Conservation (phyloP, 1,284 basidiomycete species). For the Pseudozyma tsukubaensis region DNA sequence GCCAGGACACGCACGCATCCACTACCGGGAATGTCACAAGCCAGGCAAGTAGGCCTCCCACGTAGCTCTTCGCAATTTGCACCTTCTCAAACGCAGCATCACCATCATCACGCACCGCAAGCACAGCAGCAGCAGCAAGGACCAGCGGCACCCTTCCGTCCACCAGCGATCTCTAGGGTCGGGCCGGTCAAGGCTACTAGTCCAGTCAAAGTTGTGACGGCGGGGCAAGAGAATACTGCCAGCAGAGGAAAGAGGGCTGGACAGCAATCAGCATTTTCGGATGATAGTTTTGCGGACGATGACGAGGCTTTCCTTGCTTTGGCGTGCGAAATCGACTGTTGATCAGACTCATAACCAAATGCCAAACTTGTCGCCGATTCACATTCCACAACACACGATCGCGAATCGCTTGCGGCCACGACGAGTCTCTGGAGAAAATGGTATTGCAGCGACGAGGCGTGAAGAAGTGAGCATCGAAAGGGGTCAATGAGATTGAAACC, state of each 20-base stretch:
- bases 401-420: too few relatives aligned
- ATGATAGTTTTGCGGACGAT: constrained; percentile 48
- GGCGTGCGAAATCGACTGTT: constrained; percentile 45
- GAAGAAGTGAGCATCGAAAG: constrained; percentile 1
- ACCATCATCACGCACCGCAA: background rate
- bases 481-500: background rate
- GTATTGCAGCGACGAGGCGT: too few relatives aligned
- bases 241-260: background rate
- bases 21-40: constrained; percentile 39
- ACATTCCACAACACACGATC: too few relatives aligned
- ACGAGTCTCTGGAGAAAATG: too few relatives aligned
- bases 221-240: background rate
- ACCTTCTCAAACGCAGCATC: constrained; percentile 11
- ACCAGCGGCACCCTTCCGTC: constrained; percentile 41
- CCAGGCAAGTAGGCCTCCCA: constrained; percentile 37
- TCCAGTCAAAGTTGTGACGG: background rate
- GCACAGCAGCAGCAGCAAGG: background rate
- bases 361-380: too few relatives aligned
- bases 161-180: constrained; percentile 22
- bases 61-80: constrained; percentile 33
- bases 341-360: background rate
- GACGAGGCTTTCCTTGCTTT: constrained; percentile 42
- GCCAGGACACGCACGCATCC: constrained; percentile 12
- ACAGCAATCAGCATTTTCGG: constrained; percentile 22
- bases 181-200: constrained; percentile 2